Evolutionary conservation across 306 rosid species (phyloP).

Genomic region (Canavalia gladiata): DNA sequence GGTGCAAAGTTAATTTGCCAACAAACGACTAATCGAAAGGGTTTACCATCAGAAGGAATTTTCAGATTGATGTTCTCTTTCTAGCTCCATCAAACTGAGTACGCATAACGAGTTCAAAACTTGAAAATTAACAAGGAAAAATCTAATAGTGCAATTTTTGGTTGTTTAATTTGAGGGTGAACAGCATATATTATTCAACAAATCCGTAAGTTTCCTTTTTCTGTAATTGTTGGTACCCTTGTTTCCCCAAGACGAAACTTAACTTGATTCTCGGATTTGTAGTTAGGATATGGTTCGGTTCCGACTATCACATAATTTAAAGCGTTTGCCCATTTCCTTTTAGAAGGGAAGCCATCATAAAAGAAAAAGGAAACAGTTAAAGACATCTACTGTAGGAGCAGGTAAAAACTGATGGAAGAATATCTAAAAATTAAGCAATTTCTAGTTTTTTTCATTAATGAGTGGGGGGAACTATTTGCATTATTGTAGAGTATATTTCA

Average conservation of each 20-base stretch:
- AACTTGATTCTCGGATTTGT: neutral
- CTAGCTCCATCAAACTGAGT: neutral
- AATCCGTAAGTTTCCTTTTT: neutral
- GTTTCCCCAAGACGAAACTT: neutral
- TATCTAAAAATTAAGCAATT: slow-evolving; percentile 29
- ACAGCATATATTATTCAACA: neutral
- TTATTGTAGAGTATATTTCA: slow-evolving; percentile 25
- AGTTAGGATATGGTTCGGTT: slow-evolving; percentile 24
- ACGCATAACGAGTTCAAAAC: neutral
- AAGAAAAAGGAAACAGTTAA: neutral
- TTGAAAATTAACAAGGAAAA: neutral
- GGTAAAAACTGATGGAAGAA: slow-evolving; percentile 9
- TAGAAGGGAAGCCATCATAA: neutral
- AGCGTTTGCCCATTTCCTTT: neutral
- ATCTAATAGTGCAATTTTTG: neutral
- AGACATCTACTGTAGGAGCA: slow-evolving; percentile 2
- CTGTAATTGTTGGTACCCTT: neutral
- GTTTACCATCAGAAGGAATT: neutral
- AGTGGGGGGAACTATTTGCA: slow-evolving; percentile 31
- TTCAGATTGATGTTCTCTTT: neutral
- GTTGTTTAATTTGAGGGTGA: neutral
- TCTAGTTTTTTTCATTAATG: slow-evolving; percentile 35
- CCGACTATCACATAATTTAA: neutral
- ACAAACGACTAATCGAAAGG: no score
- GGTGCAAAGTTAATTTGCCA: no score